These are phyloP conservation scores for Heterobasidion annosum DNA, from an alignment of 1,284 basidiomycete genomes.

Conservation along the genomic window DNA sequence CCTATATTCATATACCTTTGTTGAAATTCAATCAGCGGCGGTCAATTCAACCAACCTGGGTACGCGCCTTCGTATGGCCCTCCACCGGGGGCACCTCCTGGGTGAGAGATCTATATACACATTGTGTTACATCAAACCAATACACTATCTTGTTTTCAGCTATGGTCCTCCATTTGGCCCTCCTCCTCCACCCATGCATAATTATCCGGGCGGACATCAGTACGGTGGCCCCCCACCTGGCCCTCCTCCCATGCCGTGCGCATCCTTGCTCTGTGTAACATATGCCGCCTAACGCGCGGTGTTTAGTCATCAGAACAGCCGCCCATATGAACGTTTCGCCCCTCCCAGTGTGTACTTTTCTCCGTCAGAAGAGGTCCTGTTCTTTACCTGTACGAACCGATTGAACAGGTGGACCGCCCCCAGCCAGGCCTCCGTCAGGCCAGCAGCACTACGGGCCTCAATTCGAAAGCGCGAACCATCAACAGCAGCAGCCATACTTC, in stretches of 20 bases:
- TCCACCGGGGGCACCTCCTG: slow-evolving; percentile 9
- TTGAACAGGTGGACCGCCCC: slow-evolving; percentile 25
- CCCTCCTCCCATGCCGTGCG: not conserved
- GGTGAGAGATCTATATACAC: not conserved
- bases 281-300: not conserved
- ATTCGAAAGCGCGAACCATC: slow-evolving; percentile 40
- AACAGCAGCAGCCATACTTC: slow-evolving; percentile 44
- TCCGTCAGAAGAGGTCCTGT: not conserved
- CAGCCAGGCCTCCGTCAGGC: slow-evolving; percentile 49
- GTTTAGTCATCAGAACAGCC: not conserved
- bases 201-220: slow-evolving; percentile 1
- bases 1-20: slow-evolving; percentile 8
- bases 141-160: not conserved
- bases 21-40: slow-evolving; percentile 9
- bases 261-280: not conserved
- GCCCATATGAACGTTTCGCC: not conserved
- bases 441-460: slow-evolving; percentile 65
- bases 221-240: slow-evolving; percentile 21
- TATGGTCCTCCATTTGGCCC: slow-evolving; percentile 15
- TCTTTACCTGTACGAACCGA: not conserved
- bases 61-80: slow-evolving; percentile 15
- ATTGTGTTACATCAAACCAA: not conserved
- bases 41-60: slow-evolving; percentile 12
- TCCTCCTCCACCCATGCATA: slow-evolving; percentile 13
- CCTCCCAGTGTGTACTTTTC: not conserved